Percentiles rank a stretch among this genome's conserved stretches.
Conservation (phyloP, 2,329 filamentous ascomycete genomes). For the Sclerotinia sclerotiorum region DNA sequence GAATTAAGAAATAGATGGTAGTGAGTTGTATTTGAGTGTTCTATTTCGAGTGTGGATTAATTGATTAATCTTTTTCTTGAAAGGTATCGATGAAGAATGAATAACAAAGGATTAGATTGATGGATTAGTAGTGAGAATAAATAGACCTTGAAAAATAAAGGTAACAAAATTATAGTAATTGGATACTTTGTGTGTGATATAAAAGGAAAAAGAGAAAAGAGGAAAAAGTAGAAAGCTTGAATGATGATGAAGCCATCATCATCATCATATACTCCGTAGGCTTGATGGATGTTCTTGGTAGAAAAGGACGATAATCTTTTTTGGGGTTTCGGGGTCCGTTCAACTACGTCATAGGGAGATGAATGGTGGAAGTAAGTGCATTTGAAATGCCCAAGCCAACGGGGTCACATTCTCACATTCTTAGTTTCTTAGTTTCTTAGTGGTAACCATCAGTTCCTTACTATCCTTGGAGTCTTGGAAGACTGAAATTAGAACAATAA, state of each 20-base stretch:
- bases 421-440: too few relatives aligned
- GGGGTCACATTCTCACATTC: too few relatives aligned
- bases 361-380: not conserved
- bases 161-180: not conserved
- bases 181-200: not conserved
- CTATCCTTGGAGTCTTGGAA: not conserved
- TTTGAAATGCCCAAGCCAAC: too few relatives aligned
- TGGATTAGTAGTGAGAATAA: not conserved
- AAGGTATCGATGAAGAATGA: not conserved
- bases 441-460: too few relatives aligned
- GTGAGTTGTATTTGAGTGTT: too few relatives aligned
- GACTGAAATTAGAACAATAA: not conserved
- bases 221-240: not conserved
- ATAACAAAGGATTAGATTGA: not conserved
- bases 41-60: too few relatives aligned
- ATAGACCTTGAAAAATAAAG: not conserved
- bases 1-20: not conserved
- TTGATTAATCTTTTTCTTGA: too few relatives aligned
- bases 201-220: not conserved
- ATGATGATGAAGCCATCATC: not conserved
- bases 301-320: not conserved
- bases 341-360: conserved; percentile 10
- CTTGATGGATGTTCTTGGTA: conserved; percentile 3
- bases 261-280: not conserved
- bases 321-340: not conserved